Base-by-base conservation (phyloP, 345 rosid species). In the Abelmoschus esculentus region DNA sequence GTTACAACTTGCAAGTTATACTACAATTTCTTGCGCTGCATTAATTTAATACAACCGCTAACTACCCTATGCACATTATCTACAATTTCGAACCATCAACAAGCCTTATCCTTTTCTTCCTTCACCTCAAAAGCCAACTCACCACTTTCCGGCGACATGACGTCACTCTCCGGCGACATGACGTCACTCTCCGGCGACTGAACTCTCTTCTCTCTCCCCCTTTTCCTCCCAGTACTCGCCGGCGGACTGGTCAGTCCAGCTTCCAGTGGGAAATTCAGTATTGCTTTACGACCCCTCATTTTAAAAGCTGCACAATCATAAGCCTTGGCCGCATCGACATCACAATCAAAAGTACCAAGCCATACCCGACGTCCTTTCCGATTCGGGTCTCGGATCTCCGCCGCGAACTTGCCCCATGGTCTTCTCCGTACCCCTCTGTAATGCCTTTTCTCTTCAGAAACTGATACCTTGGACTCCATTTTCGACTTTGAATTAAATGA, bases 381-480 rank as follows among this genome's bases (percentile, higher is more conserved):
- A 8, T 69, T 73, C 7, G 98, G 97, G 75, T 93, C 98, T 38
- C 98, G 84, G 54, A 93, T 93, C 87, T 93, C 97, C 10, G 98
- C 98, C 1, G 97, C 98, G 46, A 78, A 92, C 79, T 88, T 92
- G 0, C 98, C 98, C 98, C 98, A 92, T 2, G 98, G 98, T 78
- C 97, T 84, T 78, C 87, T 81, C 72, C 98, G 71, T 9, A 93
- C 98, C 22, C 98, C 98, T 77, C 98, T 80, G 85, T 84, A 93
- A 66, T 85, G 93, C 71, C 79, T 86, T 32, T 50, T 66, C 76
- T 74, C 83, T 56, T 71, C 86, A 0, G 26, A 7, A 22, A 38
- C 3, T 0, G 14, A n/a, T 46, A 50, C 60, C 31, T 70, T 36
- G 29, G n/a, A 10, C 36, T 47, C 72, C 28, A 31, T 3, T 26